Evolutionary conservation across 1,284 basidiomycete species (phyloP), one percentile per base, ranked within the genome.

Genomic region (Tetrapyrgos nigripes): DNA sequence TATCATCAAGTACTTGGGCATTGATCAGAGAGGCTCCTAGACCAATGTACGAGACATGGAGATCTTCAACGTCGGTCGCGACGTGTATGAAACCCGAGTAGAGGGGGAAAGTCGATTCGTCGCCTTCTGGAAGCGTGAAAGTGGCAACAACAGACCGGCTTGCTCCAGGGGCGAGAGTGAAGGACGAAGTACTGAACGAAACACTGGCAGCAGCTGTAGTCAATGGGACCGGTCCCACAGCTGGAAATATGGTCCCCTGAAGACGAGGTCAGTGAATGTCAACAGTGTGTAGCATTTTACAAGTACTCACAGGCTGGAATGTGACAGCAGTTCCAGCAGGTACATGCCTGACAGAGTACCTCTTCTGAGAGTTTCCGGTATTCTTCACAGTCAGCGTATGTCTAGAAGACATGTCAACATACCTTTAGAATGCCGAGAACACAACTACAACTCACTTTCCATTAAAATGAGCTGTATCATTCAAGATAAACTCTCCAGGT

Each of bases 381-480:
- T 86, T 86, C 58, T 66, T 75, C 40, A 86, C 75, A 19, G 74
- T 79, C 69, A 85, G 81, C 1, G 69, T 77, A 62, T 84, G 81
- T n/a, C 82, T 83, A 60, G 23, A 44, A 31, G 27, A 33, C 43
- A 33, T 61, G 37, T 44, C 14, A 63, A 45, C 14, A 50, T 59
- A 49, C 17, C 1, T n/a, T 5, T 21, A 27, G 33, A 57, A 59
- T 26, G 56, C 53, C 10, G 2, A 51, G 51, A 13, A 10, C 28
- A 29, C 8, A 59, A 24, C 21, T 27, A 24, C 5, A 11, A 78
- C 77, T 70, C 73, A 86, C 74, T 66, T 53, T 51, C 72, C 66
- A 54, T 75, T 70, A 67, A 85, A 84, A 68, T 89, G 74, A 1
- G 83, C 80, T 1, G 90, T 92, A 70, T 92, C 90, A 69, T 92